Evolutionary conservation across 1,139 yeast genomes (phyloP).

Genomic region (Yamadazyma atlantica): DNA sequence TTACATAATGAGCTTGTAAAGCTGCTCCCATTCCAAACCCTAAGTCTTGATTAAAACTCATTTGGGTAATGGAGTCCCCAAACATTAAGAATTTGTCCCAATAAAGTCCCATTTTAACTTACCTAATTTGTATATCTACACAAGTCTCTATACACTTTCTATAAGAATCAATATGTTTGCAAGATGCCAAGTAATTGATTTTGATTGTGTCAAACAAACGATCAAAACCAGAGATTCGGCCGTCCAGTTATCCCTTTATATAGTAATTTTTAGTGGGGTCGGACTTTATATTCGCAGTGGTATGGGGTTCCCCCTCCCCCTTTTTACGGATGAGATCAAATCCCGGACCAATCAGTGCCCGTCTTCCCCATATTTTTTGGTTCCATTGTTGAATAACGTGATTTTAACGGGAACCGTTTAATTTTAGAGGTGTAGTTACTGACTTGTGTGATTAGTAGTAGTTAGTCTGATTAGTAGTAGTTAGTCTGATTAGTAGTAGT

Average conservation of each 20-base stretch:
- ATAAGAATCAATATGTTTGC: too few relatives aligned
- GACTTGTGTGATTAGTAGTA: too few relatives aligned
- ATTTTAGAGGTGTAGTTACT: too few relatives aligned
- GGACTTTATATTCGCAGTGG: background rate
- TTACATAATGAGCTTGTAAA: constrained; percentile 42
- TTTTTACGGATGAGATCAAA: background rate
- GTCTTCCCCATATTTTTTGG: too few relatives aligned
- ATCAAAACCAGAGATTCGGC: background rate
- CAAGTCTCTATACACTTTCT: too few relatives aligned
- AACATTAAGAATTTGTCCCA: constrained; percentile 52
- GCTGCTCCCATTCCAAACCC: constrained; percentile 55
- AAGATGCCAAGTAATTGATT: background rate
- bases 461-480: too few relatives aligned
- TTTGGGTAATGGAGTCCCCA: constrained; percentile 72
- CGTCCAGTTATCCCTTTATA: background rate
- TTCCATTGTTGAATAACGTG: too few relatives aligned
- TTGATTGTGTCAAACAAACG: background rate
- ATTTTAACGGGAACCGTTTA: too few relatives aligned
- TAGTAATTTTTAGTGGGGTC: background rate
- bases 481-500: too few relatives aligned
- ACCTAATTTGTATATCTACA: background rate
- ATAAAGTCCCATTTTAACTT: background rate
- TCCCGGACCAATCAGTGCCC: background rate
- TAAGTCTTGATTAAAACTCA: constrained; percentile 32
- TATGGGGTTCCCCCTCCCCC: background rate